Evolutionary conservation across 768 basidiomycete genomes (phyloP).

Genomic region (Kockovaella imperatae): DNA sequence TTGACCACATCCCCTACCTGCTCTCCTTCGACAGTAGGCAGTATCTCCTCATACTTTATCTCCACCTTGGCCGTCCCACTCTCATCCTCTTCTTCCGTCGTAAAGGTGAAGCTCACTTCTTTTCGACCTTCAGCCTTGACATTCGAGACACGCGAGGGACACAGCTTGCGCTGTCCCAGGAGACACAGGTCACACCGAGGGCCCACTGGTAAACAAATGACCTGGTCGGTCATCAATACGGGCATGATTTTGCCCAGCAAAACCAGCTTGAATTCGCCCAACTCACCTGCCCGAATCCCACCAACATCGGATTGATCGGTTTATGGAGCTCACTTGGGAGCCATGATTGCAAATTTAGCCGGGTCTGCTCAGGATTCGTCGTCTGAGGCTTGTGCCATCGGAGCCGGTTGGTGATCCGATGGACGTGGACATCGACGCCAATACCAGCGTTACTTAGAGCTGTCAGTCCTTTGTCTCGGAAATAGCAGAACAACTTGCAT

Average conservation of each 20-base stretch:
- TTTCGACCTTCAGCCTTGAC: constrained; percentile 37
- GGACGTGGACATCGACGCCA: constrained; percentile 93
- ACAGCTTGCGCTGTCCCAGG: constrained; percentile 30
- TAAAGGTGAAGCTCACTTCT: constrained; percentile 34
- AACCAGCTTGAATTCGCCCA: background rate
- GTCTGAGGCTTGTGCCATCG: constrained; percentile 85
- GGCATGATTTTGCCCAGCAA: background rate
- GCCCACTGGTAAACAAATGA: constrained; percentile 42
- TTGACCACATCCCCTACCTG: background rate
- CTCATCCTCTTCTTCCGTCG: constrained; percentile 8
- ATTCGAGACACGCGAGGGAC: constrained; percentile 30
- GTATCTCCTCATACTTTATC: constrained; percentile 11
- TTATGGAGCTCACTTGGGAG: constrained; percentile 38
- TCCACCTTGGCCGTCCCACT: constrained; percentile 11
- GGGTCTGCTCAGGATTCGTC: constrained; percentile 77
- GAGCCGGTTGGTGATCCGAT: constrained; percentile 84
- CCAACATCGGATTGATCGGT: constrained; percentile 42
- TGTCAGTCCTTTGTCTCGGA: constrained; percentile 1
- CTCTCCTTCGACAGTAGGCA: constrained; percentile 1
- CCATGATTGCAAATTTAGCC: constrained; percentile 48
- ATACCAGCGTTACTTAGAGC: constrained; percentile 73
- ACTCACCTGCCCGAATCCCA: constrained; percentile 40
- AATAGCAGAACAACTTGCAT: constrained; percentile 11
- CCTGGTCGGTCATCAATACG: background rate
- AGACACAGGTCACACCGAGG: constrained; percentile 43